Evolutionary conservation across 768 basidiomycete species (phyloP), one percentile per base, ranked within the genome.

Genomic region (Auricularia auricula-judae): DNA sequence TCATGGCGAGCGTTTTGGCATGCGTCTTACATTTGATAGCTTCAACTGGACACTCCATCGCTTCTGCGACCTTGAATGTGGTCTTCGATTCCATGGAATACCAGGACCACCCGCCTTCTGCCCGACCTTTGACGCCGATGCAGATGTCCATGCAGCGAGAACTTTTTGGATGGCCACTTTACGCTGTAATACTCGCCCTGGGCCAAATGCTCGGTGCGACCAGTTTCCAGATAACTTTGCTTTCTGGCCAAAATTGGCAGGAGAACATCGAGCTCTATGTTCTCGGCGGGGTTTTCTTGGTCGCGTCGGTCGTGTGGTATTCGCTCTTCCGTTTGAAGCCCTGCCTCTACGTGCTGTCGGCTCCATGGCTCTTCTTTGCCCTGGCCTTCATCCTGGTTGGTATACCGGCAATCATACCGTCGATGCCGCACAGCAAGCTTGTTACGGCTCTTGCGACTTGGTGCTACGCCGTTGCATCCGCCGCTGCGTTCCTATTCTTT

Each of bases 211-310:
- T 93, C 67, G 86, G 88, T 64, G 92, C 92, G 3, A 93, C 91
- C 36, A 95, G 93, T 71, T 97, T 95, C 84, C 94, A 97, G 76
- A 89, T 96, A 71, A 95, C 93, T 18, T 77, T 97, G 42, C 80
- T 96, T 21, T 88, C 89, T 21, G 94, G 94, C 62, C 85, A 87
- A 70, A 93, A 92, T 69, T 91, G 86, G 76, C 85, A 91, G 73
- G 82, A 86, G 67, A 80, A 88, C 68, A 66, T 91, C 33, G 90
- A 94, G 70, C 82, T 95, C 8, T 97, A 96, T 71, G 91, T 96
- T 61, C 84, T 97, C n/a, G 88, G 92, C 47, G 85, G 82, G 65
- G 85, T 96, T 68, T 96, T 96, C 80, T 78, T 95, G 36, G 89
- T 84, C 3, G 84, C 93, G 8, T 91, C 93, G 3, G 80, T 85